phyloP scores from a whole-genome alignment of 768 basidiomycete species.

The Cyathus striatus region DNA sequence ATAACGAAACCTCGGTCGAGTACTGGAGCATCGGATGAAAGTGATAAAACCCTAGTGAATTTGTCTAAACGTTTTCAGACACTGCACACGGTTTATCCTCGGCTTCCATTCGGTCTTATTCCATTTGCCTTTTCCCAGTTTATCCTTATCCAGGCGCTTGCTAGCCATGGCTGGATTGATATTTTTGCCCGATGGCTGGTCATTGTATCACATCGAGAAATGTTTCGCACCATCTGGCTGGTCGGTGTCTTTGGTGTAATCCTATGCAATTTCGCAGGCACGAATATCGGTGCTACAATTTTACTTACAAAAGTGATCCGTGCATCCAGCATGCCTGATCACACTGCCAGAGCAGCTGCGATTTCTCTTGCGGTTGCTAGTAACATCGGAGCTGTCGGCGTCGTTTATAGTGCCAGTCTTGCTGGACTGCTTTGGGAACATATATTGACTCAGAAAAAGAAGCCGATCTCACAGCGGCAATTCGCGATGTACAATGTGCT shows the following conservation, averaged over 20 bases:
- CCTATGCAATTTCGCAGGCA: conserved; percentile 69
- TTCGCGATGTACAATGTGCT: conserved; percentile 67
- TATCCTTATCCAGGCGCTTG: conserved; percentile 75
- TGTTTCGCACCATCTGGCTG: conserved; percentile 43
- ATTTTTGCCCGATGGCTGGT: conserved; percentile 62
- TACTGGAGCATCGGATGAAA: conserved; percentile 9
- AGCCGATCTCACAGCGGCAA: conserved; percentile 45
- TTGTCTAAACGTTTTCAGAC: conserved; percentile 51
- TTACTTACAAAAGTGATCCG: conserved; percentile 70
- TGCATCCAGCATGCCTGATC: conserved; percentile 31
- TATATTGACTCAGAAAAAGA: conserved; percentile 68
- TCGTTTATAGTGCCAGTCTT: conserved; percentile 76
- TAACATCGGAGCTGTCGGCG: conserved; percentile 81
- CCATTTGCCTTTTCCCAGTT: conserved; percentile 88
- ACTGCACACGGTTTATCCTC: conserved; percentile 44
- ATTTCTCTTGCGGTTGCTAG: conserved; percentile 72
- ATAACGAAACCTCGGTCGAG: too few relatives aligned
- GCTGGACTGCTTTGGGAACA: conserved; percentile 79
- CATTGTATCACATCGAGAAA: conserved; percentile 25
- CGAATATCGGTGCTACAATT: conserved; percentile 82
- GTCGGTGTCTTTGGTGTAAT: conserved; percentile 60
- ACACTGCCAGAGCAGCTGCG: conserved; percentile 38
- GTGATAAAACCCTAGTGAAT: conserved; percentile 20
- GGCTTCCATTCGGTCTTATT: conserved; percentile 66
- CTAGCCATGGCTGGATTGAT: conserved; percentile 75